Evolutionary conservation across 2,329 filamentous ascomycete genomes (phyloP).

Genomic region (Didymella segeticola): DNA sequence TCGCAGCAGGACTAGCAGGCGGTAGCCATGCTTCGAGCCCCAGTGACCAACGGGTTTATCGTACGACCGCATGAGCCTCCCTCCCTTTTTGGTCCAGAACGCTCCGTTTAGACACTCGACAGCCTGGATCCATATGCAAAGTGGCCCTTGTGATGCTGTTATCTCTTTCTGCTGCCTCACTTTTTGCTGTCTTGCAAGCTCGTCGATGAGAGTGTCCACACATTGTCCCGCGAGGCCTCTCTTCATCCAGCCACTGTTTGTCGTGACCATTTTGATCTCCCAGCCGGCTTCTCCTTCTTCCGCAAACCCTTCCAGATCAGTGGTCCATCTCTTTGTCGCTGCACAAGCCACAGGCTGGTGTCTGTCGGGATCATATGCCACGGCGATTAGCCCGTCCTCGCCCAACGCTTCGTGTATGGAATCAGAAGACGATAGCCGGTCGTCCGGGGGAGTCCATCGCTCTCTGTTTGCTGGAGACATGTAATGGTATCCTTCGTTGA

Average conservation of each 20-base stretch:
- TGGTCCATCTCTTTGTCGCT: conserved; percentile 5
- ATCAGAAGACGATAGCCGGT: neutral
- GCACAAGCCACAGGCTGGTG: conserved; percentile 13
- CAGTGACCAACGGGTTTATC: conserved; percentile 11
- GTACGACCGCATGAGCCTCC: conserved; percentile 4
- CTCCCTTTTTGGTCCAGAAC: conserved; percentile 16
- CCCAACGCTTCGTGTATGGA: conserved; percentile 4
- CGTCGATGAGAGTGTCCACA: conserved; percentile 8
- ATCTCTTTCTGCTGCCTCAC: neutral
- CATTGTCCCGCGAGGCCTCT: conserved; percentile 11
- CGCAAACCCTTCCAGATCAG: conserved; percentile 1
- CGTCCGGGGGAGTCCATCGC: conserved; percentile 3
- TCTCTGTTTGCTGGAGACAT: conserved; percentile 1
- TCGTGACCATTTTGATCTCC: conserved; percentile 19
- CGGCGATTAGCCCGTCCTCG: conserved; percentile 7
- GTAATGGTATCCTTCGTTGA: too few relatives aligned
- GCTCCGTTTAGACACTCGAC: conserved; percentile 15
- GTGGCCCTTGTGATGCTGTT: neutral
- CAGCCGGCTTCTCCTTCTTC: conserved; percentile 9
- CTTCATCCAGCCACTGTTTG: conserved; percentile 10
- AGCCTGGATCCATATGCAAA: conserved; percentile 18
- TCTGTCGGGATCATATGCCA: neutral
- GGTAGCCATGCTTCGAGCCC: conserved; percentile 13
- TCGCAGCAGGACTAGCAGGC: conserved; percentile 14
- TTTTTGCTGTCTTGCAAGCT: conserved; percentile 1